A percentile compares a stretch with the other conserved stretches of the same genome.
Conservation (phyloP, 257 asterid species). For the Scutellaria barbata region DNA sequence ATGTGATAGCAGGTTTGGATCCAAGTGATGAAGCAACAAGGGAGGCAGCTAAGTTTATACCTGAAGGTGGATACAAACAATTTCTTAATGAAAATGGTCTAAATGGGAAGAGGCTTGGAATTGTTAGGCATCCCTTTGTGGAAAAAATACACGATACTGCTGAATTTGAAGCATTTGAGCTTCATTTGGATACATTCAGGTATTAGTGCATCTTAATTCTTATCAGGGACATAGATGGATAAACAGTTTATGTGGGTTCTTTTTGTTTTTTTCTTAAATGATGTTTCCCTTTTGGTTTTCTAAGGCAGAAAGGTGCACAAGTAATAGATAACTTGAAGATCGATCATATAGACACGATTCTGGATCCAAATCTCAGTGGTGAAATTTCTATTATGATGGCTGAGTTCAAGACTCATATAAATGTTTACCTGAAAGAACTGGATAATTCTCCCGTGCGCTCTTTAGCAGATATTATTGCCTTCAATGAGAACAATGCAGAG, state of each 20-base stretch:
- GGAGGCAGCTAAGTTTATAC: slow-evolving; percentile 56
- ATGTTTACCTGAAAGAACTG: slow-evolving; percentile 43
- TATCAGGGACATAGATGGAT: not conserved
- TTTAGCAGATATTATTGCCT: slow-evolving; percentile 47
- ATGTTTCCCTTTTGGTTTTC: not conserved
- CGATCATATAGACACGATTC: slow-evolving; percentile 35
- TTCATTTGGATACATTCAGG: slow-evolving; percentile 56
- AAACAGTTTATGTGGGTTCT: too few relatives aligned
- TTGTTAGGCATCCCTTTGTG: slow-evolving; percentile 59
- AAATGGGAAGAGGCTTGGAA: slow-evolving; percentile 63
- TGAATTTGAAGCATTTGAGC: slow-evolving; percentile 46
- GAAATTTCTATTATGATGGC: slow-evolving; percentile 41
- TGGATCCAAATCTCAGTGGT: slow-evolving; percentile 48
- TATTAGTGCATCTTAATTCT: slow-evolving; percentile 8
- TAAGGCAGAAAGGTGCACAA: slow-evolving; percentile 44
- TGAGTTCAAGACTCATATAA: slow-evolving; percentile 45
- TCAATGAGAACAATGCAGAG: slow-evolving; percentile 44
- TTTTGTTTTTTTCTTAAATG: not conserved
- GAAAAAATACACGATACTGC: slow-evolving; percentile 37
- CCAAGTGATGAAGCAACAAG: slow-evolving; percentile 56
- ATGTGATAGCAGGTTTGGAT: slow-evolving; percentile 63
- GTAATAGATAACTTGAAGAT: slow-evolving; percentile 46
- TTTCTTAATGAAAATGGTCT: slow-evolving; percentile 60
- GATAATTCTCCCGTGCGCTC: slow-evolving; percentile 40
- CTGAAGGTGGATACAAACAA: slow-evolving; percentile 60